Evolutionary conservation across 495 filamentous ascomycete genomes (phyloP).

Genomic region (Acidiella bohemica): DNA sequence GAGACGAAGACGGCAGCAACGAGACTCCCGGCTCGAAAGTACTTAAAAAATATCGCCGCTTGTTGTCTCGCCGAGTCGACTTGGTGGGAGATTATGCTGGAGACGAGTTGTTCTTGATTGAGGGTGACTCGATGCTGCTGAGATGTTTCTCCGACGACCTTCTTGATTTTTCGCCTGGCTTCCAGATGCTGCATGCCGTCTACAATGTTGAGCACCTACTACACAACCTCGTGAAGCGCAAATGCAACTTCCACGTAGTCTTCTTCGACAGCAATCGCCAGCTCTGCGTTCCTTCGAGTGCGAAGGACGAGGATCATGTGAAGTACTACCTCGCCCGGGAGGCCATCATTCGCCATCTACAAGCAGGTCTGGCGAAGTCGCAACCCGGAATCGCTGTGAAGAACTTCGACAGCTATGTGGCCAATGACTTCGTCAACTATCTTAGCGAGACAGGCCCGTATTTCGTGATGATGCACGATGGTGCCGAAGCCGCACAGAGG

Average conservation of each 20-base stretch:
- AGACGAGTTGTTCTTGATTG: conserved; percentile 54
- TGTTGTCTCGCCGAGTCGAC: conserved; percentile 34
- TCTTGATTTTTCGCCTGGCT: conserved; percentile 52
- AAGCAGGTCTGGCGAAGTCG: conserved; percentile 21
- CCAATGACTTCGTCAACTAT: conserved; percentile 39
- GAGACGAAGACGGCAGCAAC: conserved; percentile 5
- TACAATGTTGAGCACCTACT: conserved; percentile 55
- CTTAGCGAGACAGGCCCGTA: conserved; percentile 39
- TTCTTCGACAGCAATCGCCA: conserved; percentile 46
- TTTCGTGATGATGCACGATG: conserved; percentile 61
- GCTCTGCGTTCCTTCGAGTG: conserved; percentile 33
- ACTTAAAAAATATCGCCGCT: conserved; percentile 19
- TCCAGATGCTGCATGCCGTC: conserved; percentile 58
- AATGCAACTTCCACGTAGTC: conserved; percentile 54
- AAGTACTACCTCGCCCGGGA: conserved; percentile 50
- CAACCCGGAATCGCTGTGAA: conserved; percentile 30
- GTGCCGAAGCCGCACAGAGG: conserved; percentile 22
- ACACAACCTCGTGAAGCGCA: conserved; percentile 40
- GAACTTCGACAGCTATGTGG: conserved; percentile 35
- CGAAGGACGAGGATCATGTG: conserved; percentile 15
- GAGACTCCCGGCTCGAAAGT: conserved; percentile 2
- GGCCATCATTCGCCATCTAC: conserved; percentile 50
- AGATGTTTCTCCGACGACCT: conserved; percentile 43
- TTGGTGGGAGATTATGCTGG: conserved; percentile 64
- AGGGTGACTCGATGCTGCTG: conserved; percentile 58